These are phyloP conservation scores for Trifolium fragiferum DNA, from an alignment of 306 rosid species.

Conservation along the genomic window DNA sequence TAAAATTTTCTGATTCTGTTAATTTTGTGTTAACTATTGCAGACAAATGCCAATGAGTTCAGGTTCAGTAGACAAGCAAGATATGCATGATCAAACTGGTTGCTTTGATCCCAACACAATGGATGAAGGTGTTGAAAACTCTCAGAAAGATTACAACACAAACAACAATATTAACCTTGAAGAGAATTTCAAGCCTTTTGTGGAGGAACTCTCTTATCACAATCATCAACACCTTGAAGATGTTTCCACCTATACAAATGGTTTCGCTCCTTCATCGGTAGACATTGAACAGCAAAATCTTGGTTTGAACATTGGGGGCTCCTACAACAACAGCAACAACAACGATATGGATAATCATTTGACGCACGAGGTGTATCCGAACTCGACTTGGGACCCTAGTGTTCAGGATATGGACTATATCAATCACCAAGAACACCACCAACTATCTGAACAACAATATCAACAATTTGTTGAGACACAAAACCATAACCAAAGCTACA, in stretches of 20 bases:
- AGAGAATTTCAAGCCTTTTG: conserved; percentile 54
- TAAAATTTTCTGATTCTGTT: conserved; percentile 33
- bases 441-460: conserved; percentile 53
- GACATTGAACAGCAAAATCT: conserved; percentile 54
- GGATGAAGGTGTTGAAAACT: conserved; percentile 46
- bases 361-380: conserved; percentile 50
- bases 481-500: conserved; percentile 45
- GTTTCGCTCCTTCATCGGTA: conserved; percentile 43
- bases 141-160: conserved; percentile 33
- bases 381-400: conserved; percentile 54
- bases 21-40: conserved; percentile 42
- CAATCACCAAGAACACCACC: conserved; percentile 48
- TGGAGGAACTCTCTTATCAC: conserved; percentile 61
- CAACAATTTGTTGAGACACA: conserved; percentile 52
- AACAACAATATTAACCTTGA: conserved; percentile 45
- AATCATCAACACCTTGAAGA: conserved; percentile 43
- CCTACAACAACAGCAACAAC: conserved; percentile 39
- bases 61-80: conserved; percentile 45
- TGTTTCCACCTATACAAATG: conserved; percentile 39
- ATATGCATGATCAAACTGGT: conserved; percentile 55
- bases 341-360: conserved; percentile 39
- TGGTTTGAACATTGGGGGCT: conserved; percentile 51
- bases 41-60: conserved; percentile 40
- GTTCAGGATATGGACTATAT: conserved; percentile 50
- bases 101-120: conserved; percentile 68